Conservation (phyloP, 139 green algal species). For the Coccomyxa sp. region DNA sequence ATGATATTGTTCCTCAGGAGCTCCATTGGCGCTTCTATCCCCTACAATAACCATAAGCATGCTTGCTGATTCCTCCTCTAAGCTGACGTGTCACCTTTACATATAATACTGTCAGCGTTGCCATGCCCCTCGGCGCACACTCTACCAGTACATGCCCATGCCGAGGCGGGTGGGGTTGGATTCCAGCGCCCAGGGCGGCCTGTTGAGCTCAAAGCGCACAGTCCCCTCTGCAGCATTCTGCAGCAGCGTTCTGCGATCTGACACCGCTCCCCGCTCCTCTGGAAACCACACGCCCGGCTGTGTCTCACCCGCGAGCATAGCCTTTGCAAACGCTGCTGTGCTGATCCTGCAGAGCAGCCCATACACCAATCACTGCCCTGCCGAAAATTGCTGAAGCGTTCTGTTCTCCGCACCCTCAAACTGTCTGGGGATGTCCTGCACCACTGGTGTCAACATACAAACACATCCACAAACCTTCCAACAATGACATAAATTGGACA, state of each 20-base stretch:
- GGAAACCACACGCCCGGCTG: constrained; percentile 94
- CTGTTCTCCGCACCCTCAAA: not conserved
- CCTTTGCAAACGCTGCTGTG: constrained; percentile 65
- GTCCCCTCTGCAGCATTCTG: constrained; percentile 47
- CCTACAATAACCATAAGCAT: no score
- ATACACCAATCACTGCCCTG: not conserved
- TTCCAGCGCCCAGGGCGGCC: constrained; percentile 65
- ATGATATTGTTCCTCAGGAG: no score
- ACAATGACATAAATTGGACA: not conserved
- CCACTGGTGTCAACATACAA: not conserved
- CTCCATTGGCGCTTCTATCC: no score
- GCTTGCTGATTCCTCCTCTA: no score
- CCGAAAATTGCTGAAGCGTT: not conserved
- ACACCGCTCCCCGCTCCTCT: constrained; percentile 74
- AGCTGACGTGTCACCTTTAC: no score
- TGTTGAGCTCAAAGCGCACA: constrained; percentile 69
- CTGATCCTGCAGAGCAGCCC: constrained; percentile 11
- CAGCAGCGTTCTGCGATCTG: constrained; percentile 14
- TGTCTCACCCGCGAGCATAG: constrained; percentile 73
- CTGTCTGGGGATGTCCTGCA: not conserved
- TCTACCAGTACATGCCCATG: constrained; percentile 49
- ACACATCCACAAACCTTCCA: not conserved
- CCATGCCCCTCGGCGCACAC: not conserved
- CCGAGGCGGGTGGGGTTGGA: constrained; percentile 65
- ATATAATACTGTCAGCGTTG: not conserved